Conservation (phyloP, 2,329 filamentous ascomycete genomes). For the Cryphonectria parasitica region DNA sequence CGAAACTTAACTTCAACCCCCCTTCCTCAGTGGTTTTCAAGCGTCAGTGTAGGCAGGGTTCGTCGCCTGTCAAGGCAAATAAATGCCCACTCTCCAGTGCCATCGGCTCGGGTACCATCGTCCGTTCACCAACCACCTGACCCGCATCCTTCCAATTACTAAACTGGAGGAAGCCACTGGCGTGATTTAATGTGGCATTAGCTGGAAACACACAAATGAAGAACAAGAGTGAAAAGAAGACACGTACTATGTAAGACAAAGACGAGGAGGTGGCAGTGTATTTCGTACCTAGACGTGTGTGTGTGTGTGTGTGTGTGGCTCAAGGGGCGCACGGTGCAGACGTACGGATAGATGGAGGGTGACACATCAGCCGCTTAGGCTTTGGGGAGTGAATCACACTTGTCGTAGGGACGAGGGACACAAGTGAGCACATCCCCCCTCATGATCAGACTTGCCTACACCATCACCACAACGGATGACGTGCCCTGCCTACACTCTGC, state of each 20-base stretch:
- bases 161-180: conserved; percentile 3
- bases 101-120: background rate
- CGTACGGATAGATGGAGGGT: background rate
- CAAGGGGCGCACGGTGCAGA: background rate
- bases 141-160: conserved; percentile 7
- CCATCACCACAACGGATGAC: conserved; percentile 3
- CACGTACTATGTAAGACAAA: conserved; percentile 5
- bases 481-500: conserved; percentile 10
- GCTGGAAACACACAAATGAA: conserved; percentile 1
- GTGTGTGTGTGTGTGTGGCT: background rate
- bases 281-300: background rate
- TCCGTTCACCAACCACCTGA: conserved; percentile 6
- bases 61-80: background rate
- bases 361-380: background rate
- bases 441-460: conserved; percentile 1
- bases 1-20: background rate
- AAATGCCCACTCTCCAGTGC: background rate
- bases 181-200: background rate
- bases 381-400: background rate
- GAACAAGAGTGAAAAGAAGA: background rate
- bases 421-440: background rate
- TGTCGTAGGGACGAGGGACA: background rate
- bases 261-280: background rate
- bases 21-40: too few relatives aligned
- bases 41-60: background rate